phyloP scores from a whole-genome alignment of 305 asterid species.

The Coffea humblotiana region DNA sequence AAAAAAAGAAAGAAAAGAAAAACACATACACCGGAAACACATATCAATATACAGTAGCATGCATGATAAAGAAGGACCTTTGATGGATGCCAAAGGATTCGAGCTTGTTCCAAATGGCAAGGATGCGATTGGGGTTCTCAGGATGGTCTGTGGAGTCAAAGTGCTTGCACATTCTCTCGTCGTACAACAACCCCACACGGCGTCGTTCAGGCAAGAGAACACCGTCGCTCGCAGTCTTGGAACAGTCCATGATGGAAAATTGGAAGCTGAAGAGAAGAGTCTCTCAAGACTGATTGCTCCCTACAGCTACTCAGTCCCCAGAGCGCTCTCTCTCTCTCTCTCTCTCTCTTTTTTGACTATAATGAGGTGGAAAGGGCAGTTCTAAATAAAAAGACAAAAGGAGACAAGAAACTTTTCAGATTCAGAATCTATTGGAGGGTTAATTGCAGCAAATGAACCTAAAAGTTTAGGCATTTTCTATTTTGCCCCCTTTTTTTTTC shows the following conservation, averaged over 20 bases:
- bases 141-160: conserved; percentile 58
- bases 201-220: conserved; percentile 22
- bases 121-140: conserved; percentile 73
- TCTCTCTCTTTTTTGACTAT: no score
- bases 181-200: conserved; percentile 81
- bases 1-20: not conserved
- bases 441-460: no score
- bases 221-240: not conserved
- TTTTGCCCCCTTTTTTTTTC: no score
- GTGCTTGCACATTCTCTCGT: conserved; percentile 80
- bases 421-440: no score
- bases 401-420: no score
- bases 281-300: not conserved
- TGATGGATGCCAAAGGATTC: conserved; percentile 58
- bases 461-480: no score
- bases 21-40: not conserved
- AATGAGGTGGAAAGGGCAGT: no score
- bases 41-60: not conserved
- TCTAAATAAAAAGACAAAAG: no score
- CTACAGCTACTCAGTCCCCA: not conserved
- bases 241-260: conserved; percentile 8
- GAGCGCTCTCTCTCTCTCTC: no score
- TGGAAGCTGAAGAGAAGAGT: not conserved
- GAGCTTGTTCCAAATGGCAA: conserved; percentile 71
- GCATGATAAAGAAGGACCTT: conserved; percentile 39